Evolutionary conservation across 2,329 filamentous ascomycete species (phyloP), one percentile per base, ranked within the genome.

Genomic region (Fusarium nurragi): DNA sequence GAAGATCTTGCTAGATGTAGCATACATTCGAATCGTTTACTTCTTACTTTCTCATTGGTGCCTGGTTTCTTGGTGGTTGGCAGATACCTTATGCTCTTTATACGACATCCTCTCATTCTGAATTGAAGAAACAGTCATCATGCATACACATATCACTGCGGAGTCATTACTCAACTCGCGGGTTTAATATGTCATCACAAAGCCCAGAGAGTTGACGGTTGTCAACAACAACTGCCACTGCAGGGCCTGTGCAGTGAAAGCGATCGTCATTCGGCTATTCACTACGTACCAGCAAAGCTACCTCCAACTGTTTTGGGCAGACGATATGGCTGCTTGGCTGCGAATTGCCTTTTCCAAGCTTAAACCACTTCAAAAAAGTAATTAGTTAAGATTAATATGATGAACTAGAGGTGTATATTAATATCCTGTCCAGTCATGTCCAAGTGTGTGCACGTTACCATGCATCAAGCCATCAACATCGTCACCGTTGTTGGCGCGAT

Each of bases 401-500:
- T 34, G 16, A 34, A 34, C 9, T 34, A 34, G n/a, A 34, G 16
- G 8, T n/a, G 30, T 34, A n/a, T 34, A 6, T 34, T 34, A 34
- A 34, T n/a, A n/a, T 34, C 8, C 8, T 34, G 14, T 4, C 30
- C 14, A n/a, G 30, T n/a, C n/a, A 34, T 14, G 26, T 40, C 46
- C 26, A 57, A 37, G 51, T 41, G 28, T 37, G 60, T 28, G 36
- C 58, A 63, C 46, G 52, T 52, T 53, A 63, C 41, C 43, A 10
- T 62, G 62, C 62, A 55, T 51, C 62, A 18, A 10, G 62, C 56
- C 62, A 55, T 51, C 62, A 18, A 36, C 61, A 47, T 57, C 43
- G 46, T 41, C 37, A 25, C 28, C 49, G 39, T 64, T 43, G 67
- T 47, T 43, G 54, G 45, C 52, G 32, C 57, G 64, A 72, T 70